phyloP scores from a whole-genome alignment of 768 basidiomycete species.

The Collybia sp. region DNA sequence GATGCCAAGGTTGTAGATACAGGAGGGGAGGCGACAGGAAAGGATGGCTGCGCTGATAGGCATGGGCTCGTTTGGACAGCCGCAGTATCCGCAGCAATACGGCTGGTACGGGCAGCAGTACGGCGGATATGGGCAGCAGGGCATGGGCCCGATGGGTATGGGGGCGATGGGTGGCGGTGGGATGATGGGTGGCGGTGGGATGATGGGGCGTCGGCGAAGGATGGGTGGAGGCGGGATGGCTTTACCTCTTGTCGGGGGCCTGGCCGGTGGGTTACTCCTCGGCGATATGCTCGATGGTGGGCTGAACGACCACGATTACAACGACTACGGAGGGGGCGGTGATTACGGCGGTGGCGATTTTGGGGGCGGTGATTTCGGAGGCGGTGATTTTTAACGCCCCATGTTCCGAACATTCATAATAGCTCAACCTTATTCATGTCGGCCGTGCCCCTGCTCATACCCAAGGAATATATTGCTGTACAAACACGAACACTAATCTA shows the following conservation, averaged over 20 bases:
- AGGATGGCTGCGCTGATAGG: no score
- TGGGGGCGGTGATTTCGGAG: slow-evolving; percentile 24
- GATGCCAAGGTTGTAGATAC: slow-evolving; percentile 5
- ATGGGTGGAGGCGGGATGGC: slow-evolving; percentile 29
- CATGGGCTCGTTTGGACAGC: neutral
- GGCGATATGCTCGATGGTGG: slow-evolving; percentile 41
- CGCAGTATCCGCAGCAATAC: slow-evolving; percentile 18
- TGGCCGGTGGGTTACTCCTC: slow-evolving; percentile 46
- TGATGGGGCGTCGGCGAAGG: slow-evolving; percentile 12
- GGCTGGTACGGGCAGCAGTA: slow-evolving; percentile 16
- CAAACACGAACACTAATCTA: neutral
- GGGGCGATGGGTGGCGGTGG: slow-evolving; percentile 5
- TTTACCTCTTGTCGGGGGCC: slow-evolving; percentile 36
- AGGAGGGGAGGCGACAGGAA: no score
- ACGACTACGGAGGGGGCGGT: slow-evolving; percentile 15
- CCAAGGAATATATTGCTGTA: no score
- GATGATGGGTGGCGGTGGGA: neutral
- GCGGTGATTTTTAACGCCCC: no score
- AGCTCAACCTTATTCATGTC: no score
- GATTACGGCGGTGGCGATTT: slow-evolving; percentile 16
- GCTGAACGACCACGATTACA: slow-evolving; percentile 19
- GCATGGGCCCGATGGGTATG: slow-evolving; percentile 3
- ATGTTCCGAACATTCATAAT: no score
- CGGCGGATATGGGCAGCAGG: slow-evolving; percentile 15
- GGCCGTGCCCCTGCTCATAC: no score